Evolutionary conservation across 352 stramenopile genomes (phyloP), one percentile per base, ranked within the genome.

Genomic region (Phytophthora europaea): DNA sequence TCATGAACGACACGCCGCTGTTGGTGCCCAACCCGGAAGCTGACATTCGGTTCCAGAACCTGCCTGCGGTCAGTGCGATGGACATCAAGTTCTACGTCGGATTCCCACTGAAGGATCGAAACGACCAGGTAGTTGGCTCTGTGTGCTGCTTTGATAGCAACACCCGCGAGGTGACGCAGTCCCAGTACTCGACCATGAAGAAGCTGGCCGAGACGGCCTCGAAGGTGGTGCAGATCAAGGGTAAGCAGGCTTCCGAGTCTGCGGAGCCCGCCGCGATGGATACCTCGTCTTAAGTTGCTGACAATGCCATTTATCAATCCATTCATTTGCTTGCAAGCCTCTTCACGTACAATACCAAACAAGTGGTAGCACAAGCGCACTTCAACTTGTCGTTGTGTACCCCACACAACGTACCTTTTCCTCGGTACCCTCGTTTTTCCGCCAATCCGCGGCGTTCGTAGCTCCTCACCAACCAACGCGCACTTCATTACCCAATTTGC

Each of bases 1-100:
- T 94, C 65, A 84, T 94, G 84, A 83, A 85, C 15, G 55, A 83
- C 48, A 78, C 82, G 75, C 85, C 87, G 10, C 64, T 94, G 31
- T 64, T 94, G 13, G 79, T 92, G 50, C 82, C 75, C 2, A 73
- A 91, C 53, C 73, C 80, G 0, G 80, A 89, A 36, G 75, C 85
- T 0, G 87, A 94, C 71, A 82, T 93, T 61, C 87, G 87, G n/a
- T 94, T 94, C 53, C 73, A 79, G 31, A 75, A 83, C 59, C 71
- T 85, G 40, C 66, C 61, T 13, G 71, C 76, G 1, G 73, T 80
- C 8, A 10, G 61, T 70, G 69, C 64, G 36, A 36, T 67, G 63
- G 58, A 80, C 43, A 45, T 91, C 43, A 71, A 73, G 36, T 77
- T 90, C 20, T 86, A 92, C 58, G 66, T 72, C 20, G 82, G 79